These are phyloP conservation scores for Neurospora hispaniola DNA, from an alignment of 495 filamentous ascomycete species.

Conservation along the genomic window DNA sequence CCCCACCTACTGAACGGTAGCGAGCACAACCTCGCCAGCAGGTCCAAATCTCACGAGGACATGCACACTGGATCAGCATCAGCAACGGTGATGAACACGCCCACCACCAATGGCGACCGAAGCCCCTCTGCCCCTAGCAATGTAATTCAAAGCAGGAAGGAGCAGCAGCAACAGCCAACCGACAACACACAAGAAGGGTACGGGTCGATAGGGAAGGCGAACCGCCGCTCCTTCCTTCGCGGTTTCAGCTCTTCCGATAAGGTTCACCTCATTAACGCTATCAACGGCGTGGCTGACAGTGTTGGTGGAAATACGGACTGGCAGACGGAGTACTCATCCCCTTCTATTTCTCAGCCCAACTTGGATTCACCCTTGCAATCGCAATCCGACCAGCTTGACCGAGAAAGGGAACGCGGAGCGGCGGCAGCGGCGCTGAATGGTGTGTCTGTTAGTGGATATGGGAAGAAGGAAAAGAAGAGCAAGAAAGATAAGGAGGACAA, in stretches of 20 bases:
- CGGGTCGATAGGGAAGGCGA: slow-evolving; percentile 1
- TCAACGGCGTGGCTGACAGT: neutral
- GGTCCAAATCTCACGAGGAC: slow-evolving; percentile 18
- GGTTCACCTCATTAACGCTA: neutral
- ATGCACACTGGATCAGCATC: slow-evolving; percentile 13
- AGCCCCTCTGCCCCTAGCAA: neutral
- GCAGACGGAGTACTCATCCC: neutral
- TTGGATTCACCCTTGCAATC: neutral
- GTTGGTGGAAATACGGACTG: neutral
- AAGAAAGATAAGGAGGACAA: slow-evolving; percentile 23
- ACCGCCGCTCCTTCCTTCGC: slow-evolving; percentile 9
- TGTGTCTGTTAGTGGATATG: slow-evolving; percentile 6
- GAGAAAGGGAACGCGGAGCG: slow-evolving; percentile 20
- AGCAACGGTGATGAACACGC: slow-evolving; percentile 1
- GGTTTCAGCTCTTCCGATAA: neutral
- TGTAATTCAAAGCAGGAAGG: neutral
- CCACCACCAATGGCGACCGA: neutral
- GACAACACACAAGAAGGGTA: neutral
- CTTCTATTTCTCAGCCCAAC: neutral
- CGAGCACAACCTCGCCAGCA: slow-evolving; percentile 14
- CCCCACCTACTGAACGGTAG: slow-evolving; percentile 13
- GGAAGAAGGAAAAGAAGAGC: slow-evolving; percentile 8
- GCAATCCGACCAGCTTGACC: slow-evolving; percentile 5
- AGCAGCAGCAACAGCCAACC: neutral
- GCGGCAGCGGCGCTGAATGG: slow-evolving; percentile 11